Base-by-base conservation (phyloP, 1,284 basidiomycete genomes). In the Fomitiporia mediterranea region DNA sequence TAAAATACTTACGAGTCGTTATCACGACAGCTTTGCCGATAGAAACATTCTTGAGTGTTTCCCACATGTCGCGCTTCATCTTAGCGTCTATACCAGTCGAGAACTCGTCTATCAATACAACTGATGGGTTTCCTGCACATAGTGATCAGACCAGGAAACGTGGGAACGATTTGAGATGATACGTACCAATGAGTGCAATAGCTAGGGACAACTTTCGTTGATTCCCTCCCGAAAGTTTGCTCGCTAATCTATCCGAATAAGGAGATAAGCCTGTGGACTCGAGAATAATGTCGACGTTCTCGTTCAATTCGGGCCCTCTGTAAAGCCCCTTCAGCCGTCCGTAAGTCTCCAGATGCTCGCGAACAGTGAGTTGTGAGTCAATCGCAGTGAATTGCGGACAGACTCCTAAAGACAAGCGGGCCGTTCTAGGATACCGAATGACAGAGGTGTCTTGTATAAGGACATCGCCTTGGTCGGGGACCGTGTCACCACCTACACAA, bases 331-430 rank as follows among this genome's bases (percentile, higher is more conserved):
- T 86, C 35, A 87, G 72, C 17, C 80, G 75, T 2, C 83, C 84
- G 53, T 87, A 88, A 13, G 86, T 74, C 32, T 77, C 58, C 35
- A 92, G 71, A 64, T 93, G 89, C 66, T 93, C 84, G 27, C 82
- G 75, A 13, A 91, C 89, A 2, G 85, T 91, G 47, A 92, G 70
- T 60, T 89, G 82, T 4, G 81, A 73, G 60, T 91, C 90, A 56
- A 91, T 87, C 0, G 89, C 89, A 3, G 89, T 89, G 69, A 90
- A 89, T 62, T 92, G 89, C 0, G 89, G 89, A 65, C 87, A 91
- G 39, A 91, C 86, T 1, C 89, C 89, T 5, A 91, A 78, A 3
- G 79, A 75, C 3, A 84, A 75, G 44, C 86, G 77, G 28, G 89
- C 86, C 3, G 69, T 73, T 34, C 79, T 79, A 0, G 86, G 80